Evolutionary conservation across 208 protist species (phyloP), one percentile per base, ranked within the genome.

Genomic region (Phytomonas sp.): DNA sequence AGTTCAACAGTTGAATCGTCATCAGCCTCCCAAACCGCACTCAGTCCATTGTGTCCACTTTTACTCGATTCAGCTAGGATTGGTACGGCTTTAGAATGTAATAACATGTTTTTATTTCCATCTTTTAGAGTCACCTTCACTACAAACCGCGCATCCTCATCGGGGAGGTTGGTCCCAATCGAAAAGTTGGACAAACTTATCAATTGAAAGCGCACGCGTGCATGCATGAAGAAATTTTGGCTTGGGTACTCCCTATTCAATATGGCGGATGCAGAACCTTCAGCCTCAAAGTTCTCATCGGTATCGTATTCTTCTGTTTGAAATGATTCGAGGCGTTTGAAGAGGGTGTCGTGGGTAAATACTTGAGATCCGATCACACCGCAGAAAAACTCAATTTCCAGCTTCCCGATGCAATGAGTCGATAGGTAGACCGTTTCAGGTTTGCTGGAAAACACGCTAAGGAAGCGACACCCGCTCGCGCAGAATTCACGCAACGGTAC

Each of bases 401-500:
- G 45, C 45, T 26, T 56, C 16, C 45, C 45, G 19, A 56, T 26
- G 45, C 19, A 56, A 19, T 56, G 45, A 26, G 45, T 19, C 16
- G 45, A 56, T 26, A 26, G 19, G 16, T 56, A 56, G 26, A 56
- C 45, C 19, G 23, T 56, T 56, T 56, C 45, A 26, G 61, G 36
- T 12, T 19, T 12, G 61, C 61, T 65, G 19, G 61, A 60, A 37
- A 60, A 65, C 61, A 65, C 33, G 0, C 37, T 45, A 60, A 65
- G 36, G 19, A 60, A 23, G 0, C 37, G 61, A 19, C 16, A 33
- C 37, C 61, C 61, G 36, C 19, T 65, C 6, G 33, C 7, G 59
- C 61, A 65, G 19, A 65, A 65, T 65, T 65, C 33, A 52, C 61
- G 61, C 33, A 95, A 73, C 19, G 86, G 76, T 64, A 92, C 69